Evolutionary conservation across 1,284 basidiomycete species (phyloP), one percentile per base, ranked within the genome.

Genomic region (Cystobasidiaceae sp.): DNA sequence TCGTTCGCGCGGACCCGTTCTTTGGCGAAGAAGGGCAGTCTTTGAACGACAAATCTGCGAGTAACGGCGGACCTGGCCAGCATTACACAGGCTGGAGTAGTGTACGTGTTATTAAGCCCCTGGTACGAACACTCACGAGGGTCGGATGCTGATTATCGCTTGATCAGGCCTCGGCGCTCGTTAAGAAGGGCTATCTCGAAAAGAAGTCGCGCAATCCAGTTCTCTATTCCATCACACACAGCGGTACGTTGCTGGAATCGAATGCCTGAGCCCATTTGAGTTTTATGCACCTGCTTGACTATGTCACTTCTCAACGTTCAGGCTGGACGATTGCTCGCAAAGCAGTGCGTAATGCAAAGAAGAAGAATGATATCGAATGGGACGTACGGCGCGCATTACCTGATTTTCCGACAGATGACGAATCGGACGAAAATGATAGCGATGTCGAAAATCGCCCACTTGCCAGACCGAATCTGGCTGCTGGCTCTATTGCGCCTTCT

Each of bases 301-400:
- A n/a, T n/a, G n/a, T n/a, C n/a, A n/a, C n/a, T n/a, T n/a, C n/a
- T n/a, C n/a, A n/a, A n/a, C n/a, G n/a, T n/a, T n/a, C 28, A 56
- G 61, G 61, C 28, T 64, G 51, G 51, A 64, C 55, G 43, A 55
- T 64, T 13, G 61, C 61, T 30, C 30, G 52, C 8, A 64, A 30
- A 56, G 61, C 61, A 3, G 48, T 56, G 5, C 37, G 51, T 11
- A 32, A 55, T 30, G 61, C 61, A 15, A 64, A 56, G 23, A 25
- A 19, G 5, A 55, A 64, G 8, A 44, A 46, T n/a, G 52, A 64
- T 19, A 51, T 64, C 33, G 52, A 64, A 27, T 39, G 27, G 11
- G 41, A 56, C 4, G 61, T 52, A 32, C 51, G 61, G n/a, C 25
- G 23, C 15, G 44, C n/a, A 9, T 30, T 64, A 30, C 61, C 61